phyloP scores from a whole-genome alignment of 2,329 filamentous ascomycete species.

The Ophiognomonia clavigignenti-juglandacearum region DNA sequence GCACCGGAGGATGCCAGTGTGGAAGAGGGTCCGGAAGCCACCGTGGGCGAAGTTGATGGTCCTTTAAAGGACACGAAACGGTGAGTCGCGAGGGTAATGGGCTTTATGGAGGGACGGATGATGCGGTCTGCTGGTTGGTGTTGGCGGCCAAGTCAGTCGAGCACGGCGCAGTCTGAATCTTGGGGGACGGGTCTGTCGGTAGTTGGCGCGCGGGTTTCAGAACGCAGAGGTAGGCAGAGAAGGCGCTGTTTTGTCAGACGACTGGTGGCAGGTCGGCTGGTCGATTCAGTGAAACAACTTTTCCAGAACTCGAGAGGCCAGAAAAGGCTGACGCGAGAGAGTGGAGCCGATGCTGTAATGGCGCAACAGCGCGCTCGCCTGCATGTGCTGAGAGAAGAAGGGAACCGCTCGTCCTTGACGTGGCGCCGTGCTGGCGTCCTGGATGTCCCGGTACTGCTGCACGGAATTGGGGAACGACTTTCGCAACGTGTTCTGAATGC shows the following conservation, averaged over 20 bases:
- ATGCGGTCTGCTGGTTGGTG: neutral
- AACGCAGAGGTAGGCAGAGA: neutral
- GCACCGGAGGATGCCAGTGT: slow-evolving; percentile 59
- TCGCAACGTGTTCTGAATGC: too few species aligned
- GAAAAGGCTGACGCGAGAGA: slow-evolving; percentile 14
- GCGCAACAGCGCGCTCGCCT: neutral
- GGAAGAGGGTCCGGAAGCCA: slow-evolving; percentile 53
- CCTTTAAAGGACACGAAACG: slow-evolving; percentile 34
- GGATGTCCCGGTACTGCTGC: too few species aligned
- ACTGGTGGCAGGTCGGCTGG: too few species aligned
- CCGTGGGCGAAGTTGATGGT: slow-evolving; percentile 43
- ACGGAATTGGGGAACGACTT: too few species aligned
- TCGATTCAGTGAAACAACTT: slow-evolving; percentile 1
- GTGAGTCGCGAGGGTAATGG: slow-evolving; percentile 5
- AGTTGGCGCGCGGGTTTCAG: neutral
- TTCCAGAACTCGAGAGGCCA: neutral
- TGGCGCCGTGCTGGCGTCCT: too few species aligned
- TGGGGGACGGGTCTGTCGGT: neutral
- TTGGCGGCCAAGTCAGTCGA: neutral
- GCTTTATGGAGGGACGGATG: neutral
- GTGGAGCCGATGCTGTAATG: slow-evolving; percentile 15
- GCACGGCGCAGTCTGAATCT: neutral
- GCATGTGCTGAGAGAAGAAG: neutral
- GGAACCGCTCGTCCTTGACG: too few species aligned
- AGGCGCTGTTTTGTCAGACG: neutral